Evolutionary conservation across 768 basidiomycete genomes (phyloP).

Genomic region (Favolaschia claudopus): DNA sequence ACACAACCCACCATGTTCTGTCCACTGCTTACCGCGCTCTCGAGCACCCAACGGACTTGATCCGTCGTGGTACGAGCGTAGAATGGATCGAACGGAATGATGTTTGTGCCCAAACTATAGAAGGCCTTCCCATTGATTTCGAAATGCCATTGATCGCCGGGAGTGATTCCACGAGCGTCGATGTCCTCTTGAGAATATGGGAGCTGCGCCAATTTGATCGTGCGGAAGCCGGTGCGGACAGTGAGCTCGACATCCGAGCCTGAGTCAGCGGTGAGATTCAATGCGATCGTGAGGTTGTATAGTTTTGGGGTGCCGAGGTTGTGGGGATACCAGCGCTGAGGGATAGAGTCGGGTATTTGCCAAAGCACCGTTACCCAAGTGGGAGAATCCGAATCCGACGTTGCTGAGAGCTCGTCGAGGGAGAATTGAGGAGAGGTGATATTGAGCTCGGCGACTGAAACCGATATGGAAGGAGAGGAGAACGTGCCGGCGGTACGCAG

Average conservation of each 20-base stretch:
- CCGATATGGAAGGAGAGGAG: slow-evolving; percentile 43
- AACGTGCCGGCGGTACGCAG: slow-evolving; percentile 50
- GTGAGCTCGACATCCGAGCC: slow-evolving; percentile 43
- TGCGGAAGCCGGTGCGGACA: slow-evolving; percentile 65
- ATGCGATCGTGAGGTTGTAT: slow-evolving; percentile 56
- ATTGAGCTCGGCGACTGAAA: slow-evolving; percentile 57
- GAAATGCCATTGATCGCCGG: slow-evolving; percentile 70
- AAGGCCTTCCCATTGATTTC: slow-evolving; percentile 64
- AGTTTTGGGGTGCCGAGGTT: slow-evolving; percentile 63
- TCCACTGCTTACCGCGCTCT: slow-evolving; percentile 60
- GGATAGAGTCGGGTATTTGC: slow-evolving; percentile 52
- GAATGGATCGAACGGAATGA: slow-evolving; percentile 70
- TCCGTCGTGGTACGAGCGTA: slow-evolving; percentile 59
- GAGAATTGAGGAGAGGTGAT: slow-evolving; percentile 42
- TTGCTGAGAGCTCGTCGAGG: slow-evolving; percentile 31
- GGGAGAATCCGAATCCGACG: slow-evolving; percentile 36
- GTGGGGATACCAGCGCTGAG: slow-evolving; percentile 62
- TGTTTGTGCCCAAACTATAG: slow-evolving; percentile 62
- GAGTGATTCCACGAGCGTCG: slow-evolving; percentile 55
- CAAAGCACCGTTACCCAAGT: slow-evolving; percentile 53
- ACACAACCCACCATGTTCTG: slow-evolving; percentile 63
- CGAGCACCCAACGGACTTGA: slow-evolving; percentile 60
- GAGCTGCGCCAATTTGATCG: slow-evolving; percentile 58
- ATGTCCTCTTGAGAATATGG: slow-evolving; percentile 55
- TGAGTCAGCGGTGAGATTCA: slow-evolving; percentile 37